Evolutionary conservation across 345 rosid species (phyloP), one percentile per base, ranked within the genome.

Genomic region (Citrus reticulata): DNA sequence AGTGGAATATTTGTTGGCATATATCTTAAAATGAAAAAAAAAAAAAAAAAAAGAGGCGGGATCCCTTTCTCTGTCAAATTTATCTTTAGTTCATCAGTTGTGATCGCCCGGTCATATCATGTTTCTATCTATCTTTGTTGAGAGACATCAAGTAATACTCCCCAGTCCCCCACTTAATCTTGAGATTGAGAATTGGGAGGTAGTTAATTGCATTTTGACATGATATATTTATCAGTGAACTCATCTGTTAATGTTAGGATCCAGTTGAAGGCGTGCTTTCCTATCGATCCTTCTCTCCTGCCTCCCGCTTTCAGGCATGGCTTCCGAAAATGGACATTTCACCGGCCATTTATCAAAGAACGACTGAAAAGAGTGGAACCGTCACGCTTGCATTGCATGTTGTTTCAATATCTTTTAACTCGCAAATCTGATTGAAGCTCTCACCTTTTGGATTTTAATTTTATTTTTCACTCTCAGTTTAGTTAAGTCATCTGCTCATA

Each of bases 1-100:
- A 69, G 79, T 34, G 68, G 65, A 72, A 68, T 83, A 80, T 77
- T 77, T 73, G 58, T 74, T 77, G 71, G 42, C 73, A 57, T 35
- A 16, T 35, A 57, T 75, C 60, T 35, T 9, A 58, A 22, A 73
- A 35, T 13, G 13, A 32, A 32, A 32, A 32, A 32, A 32, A 32
- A 57, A 57, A 72, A 6, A 4, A 34, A 65, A 49, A 42, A 46
- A 27, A 54, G 51, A 54, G 71, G 71, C 71, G 1, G n/a, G 14
- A 8, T 5, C 17, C 29, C 59, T 27, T 62, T 17, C 16, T 17
- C n/a, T 46, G 9, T 20, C 55, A 13, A 30, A 34, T 24, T 24
- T 10, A 16, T 27, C 13, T 11, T 40, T 5, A 4, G 57, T 4
- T 16, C 57, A 5, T 51, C 57, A 16, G 57, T 51, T 54, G 6